Percentiles rank a stretch among this genome's conserved stretches.
These are phyloP conservation scores for Monosporozyma yasuniensis DNA, from an alignment of 805 yeast species.

Conservation along the genomic window DNA sequence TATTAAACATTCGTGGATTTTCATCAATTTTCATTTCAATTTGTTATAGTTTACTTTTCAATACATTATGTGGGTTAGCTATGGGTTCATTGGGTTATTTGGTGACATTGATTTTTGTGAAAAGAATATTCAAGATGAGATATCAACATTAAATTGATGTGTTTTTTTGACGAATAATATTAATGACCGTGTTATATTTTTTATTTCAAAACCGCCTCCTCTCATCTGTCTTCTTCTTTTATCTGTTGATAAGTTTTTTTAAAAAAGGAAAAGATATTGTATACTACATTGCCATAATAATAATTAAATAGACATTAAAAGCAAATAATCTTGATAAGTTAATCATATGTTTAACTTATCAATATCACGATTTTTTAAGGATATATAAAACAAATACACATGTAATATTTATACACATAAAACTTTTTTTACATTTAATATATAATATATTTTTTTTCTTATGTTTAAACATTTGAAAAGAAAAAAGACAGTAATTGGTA, in stretches of 20 bases:
- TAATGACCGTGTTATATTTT: not conserved
- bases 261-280: too few species aligned
- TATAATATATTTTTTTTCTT: not conserved
- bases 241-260: not conserved
- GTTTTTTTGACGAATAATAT: not conserved
- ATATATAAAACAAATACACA: too few species aligned
- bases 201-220: too few species aligned
- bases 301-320: too few species aligned
- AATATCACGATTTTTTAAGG: too few species aligned
- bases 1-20: constrained; percentile 55
- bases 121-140: constrained; percentile 25
- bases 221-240: not conserved
- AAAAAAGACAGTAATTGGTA: too few species aligned
- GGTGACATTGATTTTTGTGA: constrained; percentile 58
- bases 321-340: too few species aligned
- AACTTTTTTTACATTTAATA: too few species aligned
- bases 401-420: not conserved
- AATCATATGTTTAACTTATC: too few species aligned
- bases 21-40: constrained; percentile 62
- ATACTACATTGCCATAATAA: too few species aligned
- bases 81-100: constrained; percentile 70
- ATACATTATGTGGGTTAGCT: constrained; percentile 53
- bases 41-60: constrained; percentile 59
- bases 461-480: too few species aligned
- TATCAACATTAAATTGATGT: not conserved